Evolutionary conservation across 768 basidiomycete genomes (phyloP), one percentile per base, ranked within the genome.

Genomic region (Termitomyces sp.): DNA sequence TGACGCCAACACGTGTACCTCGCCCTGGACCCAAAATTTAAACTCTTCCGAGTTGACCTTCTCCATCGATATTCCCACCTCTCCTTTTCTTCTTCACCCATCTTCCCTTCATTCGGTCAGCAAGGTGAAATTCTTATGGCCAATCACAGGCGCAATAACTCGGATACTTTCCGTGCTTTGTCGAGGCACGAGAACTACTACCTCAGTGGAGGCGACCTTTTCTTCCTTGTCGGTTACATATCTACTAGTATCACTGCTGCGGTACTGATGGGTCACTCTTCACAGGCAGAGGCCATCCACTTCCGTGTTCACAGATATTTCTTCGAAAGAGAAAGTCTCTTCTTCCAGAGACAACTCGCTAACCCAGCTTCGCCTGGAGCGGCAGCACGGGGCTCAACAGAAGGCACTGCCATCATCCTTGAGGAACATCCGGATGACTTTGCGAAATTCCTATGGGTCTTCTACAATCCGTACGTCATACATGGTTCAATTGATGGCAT

Each of bases 291-390:
- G 58, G 77, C 80, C 49, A 69, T 73, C 34, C 70, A 80, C 4
- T 85, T 82, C 64, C 73, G 79, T 1, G 73, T 86, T 0, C 84
- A 85, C 54, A 73, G 77, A 24, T 81, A 79, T 46, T 83, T 84
- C 44, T 83, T 86, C 54, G 75, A 75, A 36, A 66, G 71, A 28
- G 82, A 86, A 39, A 84, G 82, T 0, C 56, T 70, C 0, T 74
- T 71, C 46, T 84, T 84, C 69, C 69, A 70, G 16, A 62, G 66
- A 4, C 72, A 74, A 55, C 44, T 81, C 54, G 62, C 59, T 15
- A 52, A 56, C 31, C 66, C 75, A 34, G 70, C 73, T 22, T 68
- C 67, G 39, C 68, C 72, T 48, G 72, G 71, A 6, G 67, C 69
- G 12, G 50, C 55, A n/a, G 69, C 65, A 4, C 66, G 64, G 47